A percentile compares a stretch with the other conserved stretches of the same genome.
Evolutionary conservation across 495 filamentous ascomycete genomes (phyloP).

Genomic region (Haplographium delicatum): DNA sequence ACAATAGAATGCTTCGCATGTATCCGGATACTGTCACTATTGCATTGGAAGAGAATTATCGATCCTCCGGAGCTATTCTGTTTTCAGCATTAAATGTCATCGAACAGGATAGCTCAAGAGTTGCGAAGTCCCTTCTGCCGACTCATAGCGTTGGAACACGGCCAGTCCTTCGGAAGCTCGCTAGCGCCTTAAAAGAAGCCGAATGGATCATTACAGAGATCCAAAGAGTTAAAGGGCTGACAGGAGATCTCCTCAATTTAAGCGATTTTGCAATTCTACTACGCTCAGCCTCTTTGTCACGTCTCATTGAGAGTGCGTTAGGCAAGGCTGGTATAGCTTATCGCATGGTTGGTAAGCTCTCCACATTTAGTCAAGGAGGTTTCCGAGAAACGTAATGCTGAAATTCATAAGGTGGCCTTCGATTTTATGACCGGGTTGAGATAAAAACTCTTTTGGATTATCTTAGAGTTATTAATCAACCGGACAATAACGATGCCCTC

Average conservation of each 20-base stretch:
- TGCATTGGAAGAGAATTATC: slow-evolving; percentile 91
- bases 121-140: slow-evolving; percentile 69
- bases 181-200: slow-evolving; percentile 68
- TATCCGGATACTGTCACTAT: slow-evolving; percentile 77
- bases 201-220: slow-evolving; percentile 89
- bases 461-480: slow-evolving; percentile 77
- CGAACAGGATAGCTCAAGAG: slow-evolving; percentile 79
- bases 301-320: slow-evolving; percentile 77
- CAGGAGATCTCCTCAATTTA: slow-evolving; percentile 63
- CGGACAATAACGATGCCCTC: slow-evolving; percentile 83
- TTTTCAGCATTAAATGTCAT: slow-evolving; percentile 79
- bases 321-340: slow-evolving; percentile 86
- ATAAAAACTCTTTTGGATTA: slow-evolving; percentile 90
- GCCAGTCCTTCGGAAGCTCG: slow-evolving; percentile 78
- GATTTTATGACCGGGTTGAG: slow-evolving; percentile 90
- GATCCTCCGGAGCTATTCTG: slow-evolving; percentile 88
- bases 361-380: not conserved
- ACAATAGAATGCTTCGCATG: slow-evolving; percentile 67
- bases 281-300: slow-evolving; percentile 75
- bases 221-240: slow-evolving; percentile 62
- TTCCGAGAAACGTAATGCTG: too few relatives aligned
- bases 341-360: slow-evolving; percentile 72
- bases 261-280: slow-evolving; percentile 85
- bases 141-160: slow-evolving; percentile 77
- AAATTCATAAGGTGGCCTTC: slow-evolving; percentile 50